Evolutionary conservation across 495 filamentous ascomycete genomes (phyloP).

Genomic region (Daldinia caldariorum): DNA sequence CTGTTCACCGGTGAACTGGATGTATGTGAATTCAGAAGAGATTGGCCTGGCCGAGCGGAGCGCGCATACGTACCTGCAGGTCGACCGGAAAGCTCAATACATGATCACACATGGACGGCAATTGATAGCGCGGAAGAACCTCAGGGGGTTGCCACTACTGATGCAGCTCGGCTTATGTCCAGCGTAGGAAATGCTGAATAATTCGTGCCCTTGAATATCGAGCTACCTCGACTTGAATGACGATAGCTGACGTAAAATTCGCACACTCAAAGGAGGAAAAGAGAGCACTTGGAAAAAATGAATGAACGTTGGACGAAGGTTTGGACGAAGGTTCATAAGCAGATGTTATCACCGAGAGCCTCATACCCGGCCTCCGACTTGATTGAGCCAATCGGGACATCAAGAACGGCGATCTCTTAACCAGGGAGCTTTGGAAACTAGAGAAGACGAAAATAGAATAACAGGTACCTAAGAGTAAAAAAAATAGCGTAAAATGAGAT

Average conservation of each 20-base stretch:
- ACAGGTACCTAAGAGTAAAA: no score
- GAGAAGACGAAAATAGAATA: not conserved
- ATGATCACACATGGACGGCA: conserved; percentile 27
- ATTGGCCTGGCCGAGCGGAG: conserved; percentile 35
- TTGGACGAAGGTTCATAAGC: not conserved
- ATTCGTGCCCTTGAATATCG: not conserved
- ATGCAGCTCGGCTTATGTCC: conserved; percentile 36
- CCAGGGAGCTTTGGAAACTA: conserved; percentile 23
- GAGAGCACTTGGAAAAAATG: not conserved
- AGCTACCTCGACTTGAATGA: conserved; percentile 1
- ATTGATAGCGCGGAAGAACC: conserved; percentile 38
- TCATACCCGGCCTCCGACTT: conserved; percentile 34
- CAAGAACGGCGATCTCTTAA: conserved; percentile 29
- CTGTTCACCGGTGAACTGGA: conserved; percentile 40
- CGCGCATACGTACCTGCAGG: conserved; percentile 42
- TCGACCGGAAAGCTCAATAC: conserved; percentile 25
- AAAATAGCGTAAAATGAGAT: no score
- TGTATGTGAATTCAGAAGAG: conserved; percentile 37
- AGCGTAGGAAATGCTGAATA: conserved; percentile 12
- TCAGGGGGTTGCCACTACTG: conserved; percentile 28
- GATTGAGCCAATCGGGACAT: conserved; percentile 34
- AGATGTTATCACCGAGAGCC: conserved; percentile 34
- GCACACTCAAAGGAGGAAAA: not conserved
- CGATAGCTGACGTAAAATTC: not conserved
- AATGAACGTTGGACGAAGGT: not conserved